Evolutionary conservation across 2,329 filamentous ascomycete species (phyloP).

Genomic region (Aspergillus aculeatus): DNA sequence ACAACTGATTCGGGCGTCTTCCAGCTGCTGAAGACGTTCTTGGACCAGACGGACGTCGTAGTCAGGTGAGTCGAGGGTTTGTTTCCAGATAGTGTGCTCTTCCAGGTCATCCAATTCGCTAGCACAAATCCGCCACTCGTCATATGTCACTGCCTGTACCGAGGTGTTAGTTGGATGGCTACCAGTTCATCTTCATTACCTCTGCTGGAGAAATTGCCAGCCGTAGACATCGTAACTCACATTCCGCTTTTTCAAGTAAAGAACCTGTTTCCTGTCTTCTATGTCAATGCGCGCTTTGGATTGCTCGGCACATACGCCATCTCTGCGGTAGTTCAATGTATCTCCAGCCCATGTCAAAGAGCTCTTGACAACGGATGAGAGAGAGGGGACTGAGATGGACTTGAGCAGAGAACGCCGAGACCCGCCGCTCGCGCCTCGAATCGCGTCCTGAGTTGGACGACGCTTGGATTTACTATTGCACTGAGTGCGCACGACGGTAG

Average conservation of each 20-base stretch:
- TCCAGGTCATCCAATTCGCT: constrained; percentile 75
- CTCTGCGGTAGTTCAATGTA: constrained; percentile 43
- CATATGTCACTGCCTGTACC: constrained; percentile 62
- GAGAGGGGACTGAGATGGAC: constrained; percentile 30
- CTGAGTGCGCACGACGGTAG: constrained; percentile 12
- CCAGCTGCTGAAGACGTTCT: constrained; percentile 68
- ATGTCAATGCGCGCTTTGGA: constrained; percentile 47
- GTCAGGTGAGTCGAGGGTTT: constrained; percentile 62
- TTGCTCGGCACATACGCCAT: constrained; percentile 55
- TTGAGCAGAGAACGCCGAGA: constrained; percentile 24
- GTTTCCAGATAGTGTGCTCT: constrained; percentile 79
- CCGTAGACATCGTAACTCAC: constrained; percentile 45
- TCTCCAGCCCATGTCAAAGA: constrained; percentile 39
- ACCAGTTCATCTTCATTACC: too few species aligned
- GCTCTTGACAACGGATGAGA: constrained; percentile 35
- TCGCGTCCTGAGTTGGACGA: constrained; percentile 6
- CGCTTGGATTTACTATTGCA: constrained; percentile 27
- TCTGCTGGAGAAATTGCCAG: too few species aligned
- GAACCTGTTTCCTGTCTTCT: constrained; percentile 62
- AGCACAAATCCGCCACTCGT: constrained; percentile 74
- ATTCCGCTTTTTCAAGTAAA: constrained; percentile 65
- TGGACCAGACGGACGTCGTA: constrained; percentile 71
- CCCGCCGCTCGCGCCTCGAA: constrained; percentile 1
- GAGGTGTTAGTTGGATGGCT: neutral
- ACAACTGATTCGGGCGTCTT: constrained; percentile 68